These are phyloP conservation scores for Lachancea lanzarotensis DNA, from an alignment of 805 yeast genomes.

Conservation along the genomic window DNA sequence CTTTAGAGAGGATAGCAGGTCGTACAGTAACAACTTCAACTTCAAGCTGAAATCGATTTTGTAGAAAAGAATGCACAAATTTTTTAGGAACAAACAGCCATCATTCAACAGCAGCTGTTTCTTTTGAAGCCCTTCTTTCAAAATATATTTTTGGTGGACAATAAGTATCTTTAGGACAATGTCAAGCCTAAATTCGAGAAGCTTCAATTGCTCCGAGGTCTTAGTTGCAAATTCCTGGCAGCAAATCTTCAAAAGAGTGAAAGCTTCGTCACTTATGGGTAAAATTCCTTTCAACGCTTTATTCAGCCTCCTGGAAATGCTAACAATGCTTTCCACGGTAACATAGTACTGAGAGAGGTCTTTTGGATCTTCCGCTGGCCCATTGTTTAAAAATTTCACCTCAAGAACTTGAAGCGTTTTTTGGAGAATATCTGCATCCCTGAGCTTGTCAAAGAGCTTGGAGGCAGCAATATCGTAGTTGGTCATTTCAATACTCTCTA, in stretches of 20 bases:
- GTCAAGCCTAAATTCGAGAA: conserved; percentile 15
- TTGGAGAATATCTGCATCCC: conserved; percentile 10
- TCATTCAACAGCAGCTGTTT: neutral
- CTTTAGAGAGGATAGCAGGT: conserved; percentile 27
- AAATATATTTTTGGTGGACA: conserved; percentile 25
- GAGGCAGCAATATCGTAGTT: conserved; percentile 24
- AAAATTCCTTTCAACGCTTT: conserved; percentile 7
- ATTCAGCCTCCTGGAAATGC: conserved; percentile 19
- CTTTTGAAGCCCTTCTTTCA: conserved; percentile 16
- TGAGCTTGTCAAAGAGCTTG: conserved; percentile 22
- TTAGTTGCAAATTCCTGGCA: conserved; percentile 12
- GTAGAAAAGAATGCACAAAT: conserved; percentile 22
- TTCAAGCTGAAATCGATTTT: conserved; percentile 23
- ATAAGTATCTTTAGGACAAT: conserved; percentile 23
- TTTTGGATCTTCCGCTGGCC: conserved; percentile 7
- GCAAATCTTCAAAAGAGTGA: conserved; percentile 12
- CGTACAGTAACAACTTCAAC: conserved; percentile 28
- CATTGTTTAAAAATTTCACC: conserved; percentile 20
- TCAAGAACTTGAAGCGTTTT: conserved; percentile 20
- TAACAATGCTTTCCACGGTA: conserved; percentile 20
- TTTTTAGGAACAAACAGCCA: conserved; percentile 10
- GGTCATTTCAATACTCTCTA: conserved; percentile 18
- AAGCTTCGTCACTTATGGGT: conserved; percentile 12
- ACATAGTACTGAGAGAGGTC: conserved; percentile 13
- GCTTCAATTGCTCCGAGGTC: conserved; percentile 9